Evolutionary conservation across 495 filamentous ascomycete genomes (phyloP).

Genomic region (Penicillium waksmanii): DNA sequence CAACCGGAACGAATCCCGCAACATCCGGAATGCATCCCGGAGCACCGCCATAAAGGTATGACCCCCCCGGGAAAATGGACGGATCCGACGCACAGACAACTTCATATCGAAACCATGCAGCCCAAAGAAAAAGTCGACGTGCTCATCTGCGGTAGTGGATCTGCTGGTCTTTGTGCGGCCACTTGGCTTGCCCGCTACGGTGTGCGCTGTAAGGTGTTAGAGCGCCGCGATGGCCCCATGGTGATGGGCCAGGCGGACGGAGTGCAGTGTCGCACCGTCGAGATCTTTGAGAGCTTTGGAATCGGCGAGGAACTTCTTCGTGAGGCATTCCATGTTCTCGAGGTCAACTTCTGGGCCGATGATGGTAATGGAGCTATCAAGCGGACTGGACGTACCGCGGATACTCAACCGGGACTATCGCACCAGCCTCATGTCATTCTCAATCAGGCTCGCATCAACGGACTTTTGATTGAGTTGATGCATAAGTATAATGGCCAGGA

Average conservation of each 20-base stretch:
- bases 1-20: slow-evolving; percentile 29
- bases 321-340: slow-evolving; percentile 71
- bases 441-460: slow-evolving; percentile 75
- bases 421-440: slow-evolving; percentile 76
- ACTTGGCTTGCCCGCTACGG: slow-evolving; percentile 66
- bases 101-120: not conserved
- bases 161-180: slow-evolving; percentile 70
- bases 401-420: slow-evolving; percentile 66
- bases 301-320: slow-evolving; percentile 70
- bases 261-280: slow-evolving; percentile 77
- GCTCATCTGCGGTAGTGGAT: slow-evolving; percentile 68
- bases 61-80: slow-evolving; percentile 13
- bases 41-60: slow-evolving; percentile 16
- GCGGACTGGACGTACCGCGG: slow-evolving; percentile 57
- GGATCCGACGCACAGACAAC: slow-evolving; percentile 1
- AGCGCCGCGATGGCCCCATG: slow-evolving; percentile 62
- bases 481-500: slow-evolving; percentile 43
- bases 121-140: slow-evolving; percentile 49
- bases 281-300: slow-evolving; percentile 80
- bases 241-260: slow-evolving; percentile 79
- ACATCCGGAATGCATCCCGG: slow-evolving; percentile 26
- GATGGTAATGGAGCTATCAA: slow-evolving; percentile 47
- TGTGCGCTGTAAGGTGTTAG: slow-evolving; percentile 65
- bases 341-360: slow-evolving; percentile 66
- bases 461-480: slow-evolving; percentile 59